Evolutionary conservation across 495 filamentous ascomycete species (phyloP).

Genomic region (Staphylotrichum longicolle): DNA sequence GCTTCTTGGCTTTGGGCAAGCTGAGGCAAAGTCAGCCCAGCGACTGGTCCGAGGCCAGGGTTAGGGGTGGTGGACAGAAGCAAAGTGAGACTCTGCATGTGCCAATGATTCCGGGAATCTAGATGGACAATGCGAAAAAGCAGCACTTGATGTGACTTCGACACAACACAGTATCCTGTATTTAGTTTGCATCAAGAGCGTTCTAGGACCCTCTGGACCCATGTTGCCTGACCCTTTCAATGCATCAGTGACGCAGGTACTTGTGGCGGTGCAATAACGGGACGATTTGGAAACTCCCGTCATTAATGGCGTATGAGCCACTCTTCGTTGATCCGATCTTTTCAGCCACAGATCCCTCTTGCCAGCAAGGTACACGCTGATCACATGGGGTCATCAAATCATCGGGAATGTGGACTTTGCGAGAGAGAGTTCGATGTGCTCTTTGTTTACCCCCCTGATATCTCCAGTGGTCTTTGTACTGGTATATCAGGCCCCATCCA

Average conservation of each 20-base stretch:
- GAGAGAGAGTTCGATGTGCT: slow-evolving; percentile 12
- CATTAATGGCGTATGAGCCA: too few species aligned
- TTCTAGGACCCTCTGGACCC: too few species aligned
- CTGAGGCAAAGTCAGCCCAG: not conserved
- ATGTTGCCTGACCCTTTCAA: too few species aligned
- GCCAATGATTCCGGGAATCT: too few species aligned
- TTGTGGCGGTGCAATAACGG: too few species aligned
- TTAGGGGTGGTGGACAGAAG: slow-evolving; percentile 1
- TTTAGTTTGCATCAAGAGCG: too few species aligned
- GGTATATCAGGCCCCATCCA: slow-evolving; percentile 1
- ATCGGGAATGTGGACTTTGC: not conserved
- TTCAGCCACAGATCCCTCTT: not conserved
- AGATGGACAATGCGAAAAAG: too few species aligned
- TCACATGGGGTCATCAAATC: not conserved
- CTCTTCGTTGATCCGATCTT: not conserved
- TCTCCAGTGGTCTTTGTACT: slow-evolving; percentile 13
- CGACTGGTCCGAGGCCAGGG: not conserved
- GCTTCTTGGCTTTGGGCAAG: not conserved
- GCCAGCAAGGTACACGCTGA: slow-evolving; percentile 3
- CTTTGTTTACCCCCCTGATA: slow-evolving; percentile 13
- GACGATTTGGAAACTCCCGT: too few species aligned
- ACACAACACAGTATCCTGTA: too few species aligned
- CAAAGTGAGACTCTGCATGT: too few species aligned
- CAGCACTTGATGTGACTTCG: too few species aligned
- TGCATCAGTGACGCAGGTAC: too few species aligned